A percentile compares a stretch with the other conserved stretches of the same genome.
Conservation (phyloP, 169 alveolate species). For the Eimeria necatrix region DNA sequence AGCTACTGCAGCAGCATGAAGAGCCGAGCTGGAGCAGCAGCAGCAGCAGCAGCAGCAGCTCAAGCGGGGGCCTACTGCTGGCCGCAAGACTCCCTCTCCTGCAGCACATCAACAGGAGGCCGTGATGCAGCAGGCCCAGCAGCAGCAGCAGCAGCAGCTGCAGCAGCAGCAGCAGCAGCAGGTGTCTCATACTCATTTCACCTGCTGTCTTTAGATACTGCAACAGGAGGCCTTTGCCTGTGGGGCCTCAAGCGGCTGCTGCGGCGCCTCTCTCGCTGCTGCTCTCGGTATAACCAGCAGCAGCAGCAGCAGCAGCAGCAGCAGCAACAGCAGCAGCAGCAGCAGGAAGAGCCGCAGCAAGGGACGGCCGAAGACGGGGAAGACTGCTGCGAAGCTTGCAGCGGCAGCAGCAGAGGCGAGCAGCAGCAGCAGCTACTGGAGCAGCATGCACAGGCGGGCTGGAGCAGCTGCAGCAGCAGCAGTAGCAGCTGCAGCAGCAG, state of each 20-base stretch:
- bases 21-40: background rate
- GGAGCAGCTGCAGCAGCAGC: background rate
- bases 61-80: background rate
- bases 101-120: background rate
- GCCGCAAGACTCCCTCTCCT: background rate
- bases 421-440: no score
- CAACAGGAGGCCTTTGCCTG: conserved; percentile 5
- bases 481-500: background rate
- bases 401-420: background rate
- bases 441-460: no score
- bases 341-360: no score
- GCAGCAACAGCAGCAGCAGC: no score
- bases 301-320: background rate
- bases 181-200: conserved; percentile 19
- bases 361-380: background rate
- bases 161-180: background rate
- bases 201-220: background rate
- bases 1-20: background rate
- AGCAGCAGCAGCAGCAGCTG: no score
- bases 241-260: background rate
- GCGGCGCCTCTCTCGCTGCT: conserved; percentile 1
- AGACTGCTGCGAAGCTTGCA: background rate
- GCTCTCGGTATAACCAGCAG: conserved; percentile 33
- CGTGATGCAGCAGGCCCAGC: background rate
- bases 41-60: background rate